Evolutionary conservation across 306 rosid species (phyloP).

Genomic region (Acacia melanoxylon): DNA sequence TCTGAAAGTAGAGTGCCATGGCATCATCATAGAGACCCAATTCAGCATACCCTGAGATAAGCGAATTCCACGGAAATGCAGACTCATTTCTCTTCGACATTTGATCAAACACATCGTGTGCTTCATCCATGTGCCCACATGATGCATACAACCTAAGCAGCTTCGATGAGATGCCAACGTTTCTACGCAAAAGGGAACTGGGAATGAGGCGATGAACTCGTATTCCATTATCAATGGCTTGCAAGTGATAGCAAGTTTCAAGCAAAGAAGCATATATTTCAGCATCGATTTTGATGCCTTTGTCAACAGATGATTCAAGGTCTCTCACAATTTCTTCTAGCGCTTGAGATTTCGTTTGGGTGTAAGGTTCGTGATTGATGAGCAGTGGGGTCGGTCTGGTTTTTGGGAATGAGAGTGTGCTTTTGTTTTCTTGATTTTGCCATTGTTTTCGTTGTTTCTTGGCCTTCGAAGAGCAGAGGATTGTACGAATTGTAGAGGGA

Average conservation of each 20-base stretch:
- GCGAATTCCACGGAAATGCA: conserved; percentile 88
- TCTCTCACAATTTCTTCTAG: conserved; percentile 64
- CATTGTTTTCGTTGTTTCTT: conserved; percentile 34
- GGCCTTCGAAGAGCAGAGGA: conserved; percentile 33
- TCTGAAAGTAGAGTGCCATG: conserved; percentile 84
- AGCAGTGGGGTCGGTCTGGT: conserved; percentile 73
- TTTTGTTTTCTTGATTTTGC: conserved; percentile 31
- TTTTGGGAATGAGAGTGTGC: conserved; percentile 51
- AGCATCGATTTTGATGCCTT: conserved; percentile 54
- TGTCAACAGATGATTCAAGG: conserved; percentile 58
- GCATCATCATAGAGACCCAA: conserved; percentile 70
- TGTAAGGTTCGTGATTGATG: conserved; percentile 46
- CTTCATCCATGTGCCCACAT: conserved; percentile 53
- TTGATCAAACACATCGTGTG: conserved; percentile 83
- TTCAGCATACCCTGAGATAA: conserved; percentile 77
- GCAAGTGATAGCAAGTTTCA: conserved; percentile 68
- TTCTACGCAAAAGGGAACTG: conserved; percentile 44
- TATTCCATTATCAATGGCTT: conserved; percentile 50
- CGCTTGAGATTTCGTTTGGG: conserved; percentile 69
- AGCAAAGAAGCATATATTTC: conserved; percentile 72
- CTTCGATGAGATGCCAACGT: conserved; percentile 68
- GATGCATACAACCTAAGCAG: conserved; percentile 68
- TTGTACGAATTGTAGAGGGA: conserved; percentile 13
- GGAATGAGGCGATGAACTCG: conserved; percentile 78
- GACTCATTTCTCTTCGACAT: conserved; percentile 49